A percentile compares a stretch with the other conserved stretches of the same genome.
Evolutionary conservation across 495 filamentous ascomycete species (phyloP).

Genomic region (Hypoxylon cercidicola): DNA sequence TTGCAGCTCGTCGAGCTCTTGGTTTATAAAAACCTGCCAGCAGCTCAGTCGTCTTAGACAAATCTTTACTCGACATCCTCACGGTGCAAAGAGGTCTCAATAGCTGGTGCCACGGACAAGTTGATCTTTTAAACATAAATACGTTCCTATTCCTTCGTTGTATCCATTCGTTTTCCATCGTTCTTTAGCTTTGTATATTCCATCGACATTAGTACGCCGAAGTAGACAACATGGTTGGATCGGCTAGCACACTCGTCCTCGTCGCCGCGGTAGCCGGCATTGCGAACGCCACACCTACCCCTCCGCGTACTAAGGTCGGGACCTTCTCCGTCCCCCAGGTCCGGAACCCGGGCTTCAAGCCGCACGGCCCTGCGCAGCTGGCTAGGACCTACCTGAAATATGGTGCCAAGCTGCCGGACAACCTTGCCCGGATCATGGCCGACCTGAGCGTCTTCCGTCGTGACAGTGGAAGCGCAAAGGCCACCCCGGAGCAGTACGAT

Average conservation of each 20-base stretch:
- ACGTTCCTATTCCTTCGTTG: conserved; percentile 22
- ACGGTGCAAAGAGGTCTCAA: conserved; percentile 26
- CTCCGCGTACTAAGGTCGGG: conserved; percentile 28
- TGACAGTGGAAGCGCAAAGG: conserved; percentile 59
- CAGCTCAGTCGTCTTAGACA: conserved; percentile 10
- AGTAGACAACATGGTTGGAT: conserved; percentile 37
- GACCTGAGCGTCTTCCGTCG: conserved; percentile 40
- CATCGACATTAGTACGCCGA: conserved; percentile 9
- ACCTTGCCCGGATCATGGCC: conserved; percentile 48
- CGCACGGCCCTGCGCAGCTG: conserved; percentile 64
- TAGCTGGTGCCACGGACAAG: conserved; percentile 8
- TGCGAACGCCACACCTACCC: conserved; percentile 35
- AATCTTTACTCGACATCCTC: conserved; percentile 20
- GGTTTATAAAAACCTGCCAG: conserved; percentile 35
- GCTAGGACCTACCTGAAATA: conserved; percentile 68
- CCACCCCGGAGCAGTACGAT: conserved; percentile 67
- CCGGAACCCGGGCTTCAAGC: conserved; percentile 51
- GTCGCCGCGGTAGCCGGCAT: conserved; percentile 38
- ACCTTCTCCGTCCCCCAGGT: conserved; percentile 44
- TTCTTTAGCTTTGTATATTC: conserved; percentile 24
- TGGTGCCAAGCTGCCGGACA: conserved; percentile 52
- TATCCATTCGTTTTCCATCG: conserved; percentile 20
- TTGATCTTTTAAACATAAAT: conserved; percentile 23
- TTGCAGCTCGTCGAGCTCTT: conserved; percentile 10
- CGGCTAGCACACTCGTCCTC: conserved; percentile 29